Evolutionary conservation across 768 basidiomycete genomes (phyloP).

Genomic region (Leccinum sublutescens): DNA sequence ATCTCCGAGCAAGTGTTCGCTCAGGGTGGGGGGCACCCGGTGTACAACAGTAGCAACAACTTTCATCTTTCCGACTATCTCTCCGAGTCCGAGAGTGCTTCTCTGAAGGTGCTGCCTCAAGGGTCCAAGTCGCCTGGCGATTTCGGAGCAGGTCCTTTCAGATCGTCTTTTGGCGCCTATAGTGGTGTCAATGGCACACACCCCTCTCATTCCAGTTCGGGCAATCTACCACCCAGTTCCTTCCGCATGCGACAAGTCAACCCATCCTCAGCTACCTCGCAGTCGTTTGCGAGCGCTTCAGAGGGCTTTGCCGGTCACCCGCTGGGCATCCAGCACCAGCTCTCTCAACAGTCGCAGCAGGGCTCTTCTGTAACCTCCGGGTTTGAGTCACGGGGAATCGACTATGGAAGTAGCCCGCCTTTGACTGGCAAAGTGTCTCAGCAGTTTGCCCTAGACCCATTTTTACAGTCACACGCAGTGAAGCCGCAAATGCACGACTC

Average conservation of each 20-base stretch:
- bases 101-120: slow-evolving; percentile 33
- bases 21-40: slow-evolving; percentile 34
- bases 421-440: slow-evolving; percentile 28
- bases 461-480: slow-evolving; percentile 29
- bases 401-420: slow-evolving; percentile 32
- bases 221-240: slow-evolving; percentile 31
- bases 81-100: slow-evolving; percentile 32
- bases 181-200: slow-evolving; percentile 28
- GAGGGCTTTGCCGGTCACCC: slow-evolving; percentile 28
- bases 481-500: slow-evolving; percentile 34
- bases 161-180: slow-evolving; percentile 36
- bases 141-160: slow-evolving; percentile 36
- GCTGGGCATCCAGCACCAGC: slow-evolving; percentile 32
- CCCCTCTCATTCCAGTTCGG: slow-evolving; percentile 22
- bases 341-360: slow-evolving; percentile 37
- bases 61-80: slow-evolving; percentile 35
- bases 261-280: slow-evolving; percentile 27
- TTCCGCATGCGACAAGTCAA: slow-evolving; percentile 39
- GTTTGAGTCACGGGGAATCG: slow-evolving; percentile 31
- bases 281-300: slow-evolving; percentile 24
- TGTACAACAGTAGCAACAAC: slow-evolving; percentile 43
- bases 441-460: slow-evolving; percentile 34
- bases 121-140: slow-evolving; percentile 33
- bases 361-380: slow-evolving; percentile 22
- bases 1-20: slow-evolving; percentile 30